Evolutionary conservation across 176 grass and related monocot genomes (phyloP), one percentile per base, ranked within the genome.

Genomic region (Phyllostachys edulis): DNA sequence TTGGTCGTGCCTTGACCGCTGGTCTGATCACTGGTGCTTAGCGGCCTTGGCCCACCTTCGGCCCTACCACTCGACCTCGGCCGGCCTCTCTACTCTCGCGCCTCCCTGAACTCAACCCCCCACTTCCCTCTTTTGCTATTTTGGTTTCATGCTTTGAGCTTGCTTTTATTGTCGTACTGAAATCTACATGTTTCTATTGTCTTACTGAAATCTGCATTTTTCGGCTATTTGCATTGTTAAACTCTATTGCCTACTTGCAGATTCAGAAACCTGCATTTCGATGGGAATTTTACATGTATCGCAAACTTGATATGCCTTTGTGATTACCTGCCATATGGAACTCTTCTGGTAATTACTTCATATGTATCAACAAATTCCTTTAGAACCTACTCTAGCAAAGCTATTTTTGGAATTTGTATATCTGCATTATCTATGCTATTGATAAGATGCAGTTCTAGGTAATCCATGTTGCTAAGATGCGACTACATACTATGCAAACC

Each of bases 211-310:
- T 37, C 69, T 71, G 6, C 4, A 20, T 57, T 76, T 78, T 55
- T 50, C 24, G 39, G 5, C 49, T 78, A 17, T 9, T 86, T 86
- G 41, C 60, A n/a, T n/a, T 86, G 23, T 72, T 82, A 72, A 81
- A 67, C 27, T 8, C 14, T 69, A 55, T 13, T 42, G 17, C 36
- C 71, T 77, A 32, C 73, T 73, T 88, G 84, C 89, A 98, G 91
- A 88, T 95, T 89, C 92, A 95, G 65, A 92, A 83, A 21, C 96
- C 96, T 63, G 66, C 91, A 61, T 98, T 85, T 79, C 77, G 89
- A 46, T 98, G 91, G 93, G 96, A 98, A 81, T 98, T 95, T 80
- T 95, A 98, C 83, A 98, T 98, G 73, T 95, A 98, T 89, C 93
- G 93, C 34, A 91, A 90, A 83, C 91, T 98, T 89, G 96, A 98